Conservation (phyloP, 345 rosid genomes). For the Ceriops tagal region DNA sequence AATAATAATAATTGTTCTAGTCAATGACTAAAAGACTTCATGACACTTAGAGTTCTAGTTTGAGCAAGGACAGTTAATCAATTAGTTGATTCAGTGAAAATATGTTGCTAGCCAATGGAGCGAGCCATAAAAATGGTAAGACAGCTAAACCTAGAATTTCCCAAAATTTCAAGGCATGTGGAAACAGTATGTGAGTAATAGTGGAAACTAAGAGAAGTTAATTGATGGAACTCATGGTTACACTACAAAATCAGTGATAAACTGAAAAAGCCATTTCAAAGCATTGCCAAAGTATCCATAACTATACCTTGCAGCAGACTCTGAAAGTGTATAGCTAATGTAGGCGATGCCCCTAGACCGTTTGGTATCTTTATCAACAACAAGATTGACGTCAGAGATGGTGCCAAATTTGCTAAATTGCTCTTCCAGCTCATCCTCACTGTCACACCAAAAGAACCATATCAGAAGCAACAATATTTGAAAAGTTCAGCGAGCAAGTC, state of each 20-base stretch:
- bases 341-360: slow-evolving; percentile 89
- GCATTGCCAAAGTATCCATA: neutral
- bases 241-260: too few species aligned
- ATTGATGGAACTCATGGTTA: neutral
- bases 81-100: too few species aligned
- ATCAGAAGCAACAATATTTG: neutral
- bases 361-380: slow-evolving; percentile 84
- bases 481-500: neutral
- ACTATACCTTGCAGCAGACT: slow-evolving; percentile 71
- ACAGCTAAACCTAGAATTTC: slow-evolving; percentile 6
- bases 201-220: slow-evolving; percentile 2
- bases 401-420: slow-evolving; percentile 62
- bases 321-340: slow-evolving; percentile 53
- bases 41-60: too few species aligned
- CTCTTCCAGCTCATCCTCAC: slow-evolving; percentile 88
- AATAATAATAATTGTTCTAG: too few species aligned
- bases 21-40: too few species aligned
- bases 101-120: too few species aligned
- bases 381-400: slow-evolving; percentile 70
- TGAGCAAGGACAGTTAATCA: too few species aligned
- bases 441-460: slow-evolving; percentile 27
- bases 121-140: neutral
- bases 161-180: neutral
- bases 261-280: neutral
- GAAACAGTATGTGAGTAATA: neutral